Evolutionary conservation across 768 basidiomycete species (phyloP), one percentile per base, ranked within the genome.

Genomic region (Kwoniella dendrophila): DNA sequence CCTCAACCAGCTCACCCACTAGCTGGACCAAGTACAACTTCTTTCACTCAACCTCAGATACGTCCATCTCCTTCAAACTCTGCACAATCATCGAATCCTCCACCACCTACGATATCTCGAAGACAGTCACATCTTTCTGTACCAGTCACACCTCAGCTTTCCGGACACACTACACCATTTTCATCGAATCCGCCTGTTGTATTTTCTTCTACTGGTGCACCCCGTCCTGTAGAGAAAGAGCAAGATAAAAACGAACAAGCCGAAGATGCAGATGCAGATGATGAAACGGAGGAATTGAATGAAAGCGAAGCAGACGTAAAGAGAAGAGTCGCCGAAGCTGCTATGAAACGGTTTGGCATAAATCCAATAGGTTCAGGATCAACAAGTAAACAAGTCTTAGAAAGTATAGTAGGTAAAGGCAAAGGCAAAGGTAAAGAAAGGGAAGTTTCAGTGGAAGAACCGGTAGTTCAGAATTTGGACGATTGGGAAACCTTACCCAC

Each of bases 271-370:
- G 36, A 12, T 26, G 62, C 33, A 0, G 49, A 11, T 6, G 33
- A 56, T 2, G 56, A 16, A 1, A 27, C 7, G 24, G 33, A 12
- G 27, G 29, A 22, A 2, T 33, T 18, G 18, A 26, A 26, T 16
- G 38, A 27, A 56, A 26, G 55, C 48, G 64, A 70, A 32, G 33
- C 4, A 51, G 77, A 80, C 34, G 81, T 84, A 16, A 68, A 82
- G 62, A 82, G 83, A 43, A 87, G 86, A 1, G 89, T 89, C 22
- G 86, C 86, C 36, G 81, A 82, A 38, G 89, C 90, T 12, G 88
- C 89, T 2, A 66, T 89, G 62, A 83, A 84, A 62, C 83, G 88
- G 59, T 75, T 40, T 40, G 60, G 58, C 11, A 22, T 48, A 24
- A 27, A 38, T 14, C 8, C 56, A n/a, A n/a, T n/a, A n/a, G n/a